Evolutionary conservation across 2,329 filamentous ascomycete genomes (phyloP).

Genomic region (Fusarium euwallaceae): DNA sequence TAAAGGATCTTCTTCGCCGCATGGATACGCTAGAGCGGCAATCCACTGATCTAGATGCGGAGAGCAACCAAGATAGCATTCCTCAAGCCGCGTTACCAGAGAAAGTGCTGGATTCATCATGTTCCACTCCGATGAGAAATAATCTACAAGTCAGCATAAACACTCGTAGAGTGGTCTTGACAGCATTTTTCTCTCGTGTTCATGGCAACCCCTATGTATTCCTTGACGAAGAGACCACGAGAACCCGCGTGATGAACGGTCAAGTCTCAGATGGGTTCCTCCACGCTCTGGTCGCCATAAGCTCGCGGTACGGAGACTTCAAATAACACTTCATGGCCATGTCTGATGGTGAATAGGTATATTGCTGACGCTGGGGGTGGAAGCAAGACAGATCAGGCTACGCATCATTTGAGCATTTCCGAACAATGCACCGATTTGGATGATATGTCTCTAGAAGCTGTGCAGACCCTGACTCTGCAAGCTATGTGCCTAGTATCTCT

Average conservation of each 20-base stretch:
- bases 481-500: constrained; percentile 8
- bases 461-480: constrained; percentile 18
- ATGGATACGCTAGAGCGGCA: constrained; percentile 24
- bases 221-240: constrained; percentile 16
- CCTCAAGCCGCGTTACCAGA: background rate
- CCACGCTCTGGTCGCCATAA: constrained; percentile 17
- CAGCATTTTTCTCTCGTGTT: constrained; percentile 21
- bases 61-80: background rate
- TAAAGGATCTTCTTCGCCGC: constrained; percentile 20
- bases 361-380: background rate
- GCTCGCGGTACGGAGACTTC: constrained; percentile 7
- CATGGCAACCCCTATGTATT: constrained; percentile 28
- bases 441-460: constrained; percentile 11
- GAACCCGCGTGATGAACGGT: constrained; percentile 14
- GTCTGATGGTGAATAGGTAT: background rate
- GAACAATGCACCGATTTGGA: background rate
- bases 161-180: constrained; percentile 13
- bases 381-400: background rate
- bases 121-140: background rate
- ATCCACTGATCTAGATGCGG: background rate
- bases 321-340: background rate
- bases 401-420: constrained; percentile 18
- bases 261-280: constrained; percentile 7
- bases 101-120: background rate
- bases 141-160: background rate